Evolutionary conservation across 164 flowering plant species (phyloP), one percentile per base, ranked within the genome.

Genomic region (Nymphaea thermarum): DNA sequence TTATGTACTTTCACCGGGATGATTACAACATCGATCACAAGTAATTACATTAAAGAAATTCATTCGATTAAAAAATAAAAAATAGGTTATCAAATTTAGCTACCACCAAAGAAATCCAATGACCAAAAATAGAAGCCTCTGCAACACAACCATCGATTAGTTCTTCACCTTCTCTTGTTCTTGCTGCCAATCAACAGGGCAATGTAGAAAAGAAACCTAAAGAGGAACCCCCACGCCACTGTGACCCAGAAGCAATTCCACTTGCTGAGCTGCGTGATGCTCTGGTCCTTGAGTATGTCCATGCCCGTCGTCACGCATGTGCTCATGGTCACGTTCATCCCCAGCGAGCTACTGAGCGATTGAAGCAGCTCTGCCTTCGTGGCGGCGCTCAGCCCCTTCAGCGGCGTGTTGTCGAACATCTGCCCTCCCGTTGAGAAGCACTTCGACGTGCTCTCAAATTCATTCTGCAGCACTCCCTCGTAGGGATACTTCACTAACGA

Each of bases 401-500:
- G 2, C 11, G 4, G 4, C 76, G 96, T 79, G 72, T 79, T 84
- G 66, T 93, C 98, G 77, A 93, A 93, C 55, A 91, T 85, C 76
- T 93, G 81, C 3, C 6, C 4, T 0, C 64, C 71, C 7, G 67
- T 66, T 0, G 11, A 4, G 5, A 74, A 86, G 41, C 78, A 84
- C 4, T 42, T 0, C 0, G 64, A 8, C 3, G 42, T 42, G 0
- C 80, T 84, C 65, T 80, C 84, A 44, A 71, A 87, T 64, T 87
- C 73, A 61, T 87, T 89, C 84, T 83, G 83, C 76, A 89, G 47
- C 10, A 87, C 76, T 70, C 90, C 91, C 70, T 89, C 87, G 42
- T 83, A 89, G 0, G 91, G 89, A 68, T 89, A 89, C 47, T 86
- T 87, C 87, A 87, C 87, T 4, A 89, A 84, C 5, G 90, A 85